These are phyloP conservation scores for Penicillium sp. DNA, from an alignment of 2,329 filamentous ascomycete genomes.

Conservation along the genomic window DNA sequence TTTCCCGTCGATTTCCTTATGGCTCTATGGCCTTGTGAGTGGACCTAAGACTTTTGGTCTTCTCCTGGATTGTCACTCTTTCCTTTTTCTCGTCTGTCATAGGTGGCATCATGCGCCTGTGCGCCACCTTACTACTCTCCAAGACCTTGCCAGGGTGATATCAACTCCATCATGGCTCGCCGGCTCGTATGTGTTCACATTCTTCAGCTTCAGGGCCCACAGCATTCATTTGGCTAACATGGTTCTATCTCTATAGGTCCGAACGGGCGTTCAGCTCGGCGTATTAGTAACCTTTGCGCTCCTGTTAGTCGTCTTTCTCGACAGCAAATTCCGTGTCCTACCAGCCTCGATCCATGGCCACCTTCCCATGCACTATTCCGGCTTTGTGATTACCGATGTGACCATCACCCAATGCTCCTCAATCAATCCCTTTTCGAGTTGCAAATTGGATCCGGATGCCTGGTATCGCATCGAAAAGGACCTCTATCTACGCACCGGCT, in stretches of 20 bases:
- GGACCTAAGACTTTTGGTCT: slow-evolving; percentile 34
- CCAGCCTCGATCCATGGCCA: slow-evolving; percentile 84
- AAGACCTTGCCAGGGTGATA: slow-evolving; percentile 38
- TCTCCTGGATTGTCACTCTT: slow-evolving; percentile 27
- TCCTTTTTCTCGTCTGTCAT: slow-evolving; percentile 11
- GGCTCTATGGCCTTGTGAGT: slow-evolving; percentile 34
- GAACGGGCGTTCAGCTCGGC: slow-evolving; percentile 74
- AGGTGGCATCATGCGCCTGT: slow-evolving; percentile 40
- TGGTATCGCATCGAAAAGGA: slow-evolving; percentile 93
- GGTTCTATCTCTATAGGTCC: slow-evolving; percentile 46
- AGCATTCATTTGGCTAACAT: slow-evolving; percentile 1
- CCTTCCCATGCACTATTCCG: slow-evolving; percentile 81
- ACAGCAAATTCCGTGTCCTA: slow-evolving; percentile 84
- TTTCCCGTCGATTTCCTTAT: slow-evolving; percentile 13
- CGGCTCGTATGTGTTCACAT: slow-evolving; percentile 43
- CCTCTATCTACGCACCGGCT: slow-evolving; percentile 74
- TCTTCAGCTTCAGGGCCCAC: not conserved
- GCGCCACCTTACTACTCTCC: slow-evolving; percentile 29
- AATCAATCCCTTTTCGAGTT: slow-evolving; percentile 74
- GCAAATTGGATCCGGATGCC: slow-evolving; percentile 69
- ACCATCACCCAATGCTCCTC: slow-evolving; percentile 75
- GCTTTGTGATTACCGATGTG: slow-evolving; percentile 83
- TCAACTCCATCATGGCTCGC: slow-evolving; percentile 45
- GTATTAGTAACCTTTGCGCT: slow-evolving; percentile 68
- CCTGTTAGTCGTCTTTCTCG: slow-evolving; percentile 77